Base-by-base conservation (phyloP, 179 eudicot species). In the Amaranthus tricolor region DNA sequence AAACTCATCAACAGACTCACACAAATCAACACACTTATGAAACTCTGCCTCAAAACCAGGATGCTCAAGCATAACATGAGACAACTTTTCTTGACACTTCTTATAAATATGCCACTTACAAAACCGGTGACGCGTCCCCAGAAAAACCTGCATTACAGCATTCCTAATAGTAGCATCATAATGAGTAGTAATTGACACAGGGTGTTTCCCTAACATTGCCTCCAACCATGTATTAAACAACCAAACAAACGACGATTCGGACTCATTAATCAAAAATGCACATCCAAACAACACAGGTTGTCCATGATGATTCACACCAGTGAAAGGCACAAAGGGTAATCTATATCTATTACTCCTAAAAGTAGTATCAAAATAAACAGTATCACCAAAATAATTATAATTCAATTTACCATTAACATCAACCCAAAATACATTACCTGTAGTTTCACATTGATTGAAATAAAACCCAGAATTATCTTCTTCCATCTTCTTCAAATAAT, bases 201-300 rank as follows among this genome's bases (percentile, higher is more conserved):
- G 88, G 50, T 76, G 79, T 47, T 76, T 82, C 69, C 89, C 88
- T n/a, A 80, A 83, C 90, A 90, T 88, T 55, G 90, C 92, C 12
- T 75, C 81, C 71, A 90, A 80, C 88, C 91, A 90, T 16, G 86
- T 72, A 78, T 70, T 81, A 78, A 90, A 90, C 74, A 90, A 75
- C 92, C 94, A 90, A 74, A 84, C 83, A 75, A 86, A 88, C 12
- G 90, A 86, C 20, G 77, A 77, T 70, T 90, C 89, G 0, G 87
- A 82, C 82, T 89, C 94, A 82, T 81, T 86, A 20, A 82, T 45
- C 77, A 90, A 78, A 62, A 88, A 90, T 4, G 87, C 94, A 68
- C 92, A 88, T 10, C 94, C 94, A 82, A 90, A 88, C 82, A 90
- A 75, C 50, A 90, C 88, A 6, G 92, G 88, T 59, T 88, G 90